These are phyloP conservation scores for Aspergillus ellipticus DNA, from an alignment of 495 filamentous ascomycete genomes.

Conservation along the genomic window DNA sequence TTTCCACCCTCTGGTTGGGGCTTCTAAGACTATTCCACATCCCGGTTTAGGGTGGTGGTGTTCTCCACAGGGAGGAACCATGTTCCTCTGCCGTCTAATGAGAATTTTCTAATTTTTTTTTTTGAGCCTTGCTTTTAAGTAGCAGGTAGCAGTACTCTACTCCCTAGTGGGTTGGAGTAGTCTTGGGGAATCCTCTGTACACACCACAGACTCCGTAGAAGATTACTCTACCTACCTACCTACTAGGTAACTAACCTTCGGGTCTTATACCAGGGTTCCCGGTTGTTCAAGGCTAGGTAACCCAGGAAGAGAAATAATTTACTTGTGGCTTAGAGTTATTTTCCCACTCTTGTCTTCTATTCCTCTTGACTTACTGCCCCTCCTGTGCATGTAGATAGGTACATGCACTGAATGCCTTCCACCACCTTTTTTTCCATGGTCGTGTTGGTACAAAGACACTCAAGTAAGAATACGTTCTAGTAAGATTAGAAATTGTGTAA, in stretches of 20 bases:
- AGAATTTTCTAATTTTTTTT: not conserved
- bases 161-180: not conserved
- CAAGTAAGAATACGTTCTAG: too few species aligned
- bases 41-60: slow-evolving; percentile 12
- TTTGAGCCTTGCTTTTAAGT: not conserved
- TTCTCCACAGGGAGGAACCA: slow-evolving; percentile 25
- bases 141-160: not conserved
- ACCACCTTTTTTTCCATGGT: too few species aligned
- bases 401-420: too few species aligned
- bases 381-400: not conserved
- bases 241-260: slow-evolving; percentile 9
- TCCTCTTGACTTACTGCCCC: not conserved
- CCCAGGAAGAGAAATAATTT: too few species aligned
- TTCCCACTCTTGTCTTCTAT: slow-evolving; percentile 1
- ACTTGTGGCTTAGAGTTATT: slow-evolving; percentile 8
- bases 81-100: slow-evolving; percentile 10
- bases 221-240: too few species aligned
- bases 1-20: slow-evolving; percentile 17
- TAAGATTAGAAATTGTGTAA: too few species aligned
- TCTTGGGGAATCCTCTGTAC: too few species aligned
- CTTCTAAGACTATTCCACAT: slow-evolving; percentile 12
- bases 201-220: too few species aligned
- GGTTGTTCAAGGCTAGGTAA: slow-evolving; percentile 1
- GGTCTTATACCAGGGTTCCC: slow-evolving; percentile 17
- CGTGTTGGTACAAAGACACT: too few species aligned